Percentiles rank a stretch among this genome's conserved stretches.
Evolutionary conservation across 2,329 filamentous ascomycete species (phyloP).

Genomic region (Apiospora kogelbergensis): DNA sequence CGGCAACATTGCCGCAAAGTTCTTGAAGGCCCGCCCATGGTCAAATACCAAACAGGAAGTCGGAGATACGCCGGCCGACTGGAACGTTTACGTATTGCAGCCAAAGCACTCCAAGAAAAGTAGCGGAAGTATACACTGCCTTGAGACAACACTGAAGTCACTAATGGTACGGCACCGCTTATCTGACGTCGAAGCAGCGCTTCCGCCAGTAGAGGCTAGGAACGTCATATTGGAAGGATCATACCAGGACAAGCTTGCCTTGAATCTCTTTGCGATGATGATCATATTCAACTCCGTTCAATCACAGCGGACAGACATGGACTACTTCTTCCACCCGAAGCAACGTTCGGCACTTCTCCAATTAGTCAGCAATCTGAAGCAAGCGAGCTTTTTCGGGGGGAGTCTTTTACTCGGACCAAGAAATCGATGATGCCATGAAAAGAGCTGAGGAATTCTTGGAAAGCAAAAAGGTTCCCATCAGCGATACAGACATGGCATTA

Average conservation of each 20-base stretch:
- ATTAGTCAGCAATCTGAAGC: constrained; percentile 75
- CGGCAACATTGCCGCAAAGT: constrained; percentile 66
- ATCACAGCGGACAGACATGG: constrained; percentile 77
- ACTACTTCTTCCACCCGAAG: constrained; percentile 84
- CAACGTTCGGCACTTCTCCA: constrained; percentile 67
- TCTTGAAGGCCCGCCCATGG: constrained; percentile 79
- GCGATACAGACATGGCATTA: constrained; percentile 57
- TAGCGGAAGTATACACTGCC: constrained; percentile 59
- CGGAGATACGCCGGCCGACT: constrained; percentile 62
- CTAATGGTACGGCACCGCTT: constrained; percentile 79
- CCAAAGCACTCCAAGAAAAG: constrained; percentile 49
- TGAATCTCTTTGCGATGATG: constrained; percentile 83
- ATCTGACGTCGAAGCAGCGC: constrained; percentile 65
- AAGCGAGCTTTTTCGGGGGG: constrained; percentile 82
- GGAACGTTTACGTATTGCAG: constrained; percentile 71
- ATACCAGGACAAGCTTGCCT: constrained; percentile 78
- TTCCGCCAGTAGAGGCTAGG: constrained; percentile 73
- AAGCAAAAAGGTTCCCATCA: constrained; percentile 60
- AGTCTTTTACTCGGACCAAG: constrained; percentile 66
- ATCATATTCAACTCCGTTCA: constrained; percentile 86
- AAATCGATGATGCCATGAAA: constrained; percentile 64
- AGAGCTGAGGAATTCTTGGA: constrained; percentile 67
- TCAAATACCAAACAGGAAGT: constrained; percentile 55
- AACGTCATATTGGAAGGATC: constrained; percentile 76
- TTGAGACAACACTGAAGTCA: constrained; percentile 70